Conservation (phyloP, 148 eudicot genomes). For the Vaccinium myrtillus region DNA sequence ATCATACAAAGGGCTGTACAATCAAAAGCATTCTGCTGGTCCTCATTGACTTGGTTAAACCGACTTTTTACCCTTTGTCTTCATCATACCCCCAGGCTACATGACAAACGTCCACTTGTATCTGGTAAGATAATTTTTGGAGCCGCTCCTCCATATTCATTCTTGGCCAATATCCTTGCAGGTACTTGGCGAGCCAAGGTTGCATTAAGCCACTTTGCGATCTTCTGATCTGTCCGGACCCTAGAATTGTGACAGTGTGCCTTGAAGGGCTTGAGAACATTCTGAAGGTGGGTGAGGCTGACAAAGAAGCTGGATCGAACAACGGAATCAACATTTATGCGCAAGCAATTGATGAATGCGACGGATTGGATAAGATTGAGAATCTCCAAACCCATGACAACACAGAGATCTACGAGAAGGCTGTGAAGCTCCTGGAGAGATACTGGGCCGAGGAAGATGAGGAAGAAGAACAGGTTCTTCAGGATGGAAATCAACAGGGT, state of each 20-base stretch:
- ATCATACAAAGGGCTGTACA: neutral
- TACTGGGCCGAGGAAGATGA: slow-evolving; percentile 79
- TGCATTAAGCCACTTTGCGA: slow-evolving; percentile 82
- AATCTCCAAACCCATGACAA: slow-evolving; percentile 74
- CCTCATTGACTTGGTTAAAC: neutral
- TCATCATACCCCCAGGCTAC: neutral
- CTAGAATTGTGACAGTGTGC: slow-evolving; percentile 74
- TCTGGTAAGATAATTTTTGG: neutral
- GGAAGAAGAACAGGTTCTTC: slow-evolving; percentile 43
- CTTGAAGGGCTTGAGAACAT: slow-evolving; percentile 88
- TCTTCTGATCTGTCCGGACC: slow-evolving; percentile 74
- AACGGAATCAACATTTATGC: slow-evolving; percentile 62
- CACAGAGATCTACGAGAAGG: slow-evolving; percentile 74
- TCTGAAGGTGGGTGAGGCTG: slow-evolving; percentile 72
- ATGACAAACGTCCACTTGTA: neutral
- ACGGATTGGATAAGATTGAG: slow-evolving; percentile 80
- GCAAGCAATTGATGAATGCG: slow-evolving; percentile 69
- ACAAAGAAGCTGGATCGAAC: slow-evolving; percentile 60
- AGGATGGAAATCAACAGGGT: slow-evolving; percentile 44
- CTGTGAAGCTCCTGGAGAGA: slow-evolving; percentile 69
- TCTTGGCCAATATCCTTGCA: slow-evolving; percentile 23
- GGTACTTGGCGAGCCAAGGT: slow-evolving; percentile 64
- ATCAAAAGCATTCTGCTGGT: no score
- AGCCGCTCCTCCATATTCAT: neutral
- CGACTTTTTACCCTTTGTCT: neutral